These are phyloP conservation scores for Clitopilus passeckerianus DNA, from an alignment of 768 basidiomycete species.

Conservation along the genomic window DNA sequence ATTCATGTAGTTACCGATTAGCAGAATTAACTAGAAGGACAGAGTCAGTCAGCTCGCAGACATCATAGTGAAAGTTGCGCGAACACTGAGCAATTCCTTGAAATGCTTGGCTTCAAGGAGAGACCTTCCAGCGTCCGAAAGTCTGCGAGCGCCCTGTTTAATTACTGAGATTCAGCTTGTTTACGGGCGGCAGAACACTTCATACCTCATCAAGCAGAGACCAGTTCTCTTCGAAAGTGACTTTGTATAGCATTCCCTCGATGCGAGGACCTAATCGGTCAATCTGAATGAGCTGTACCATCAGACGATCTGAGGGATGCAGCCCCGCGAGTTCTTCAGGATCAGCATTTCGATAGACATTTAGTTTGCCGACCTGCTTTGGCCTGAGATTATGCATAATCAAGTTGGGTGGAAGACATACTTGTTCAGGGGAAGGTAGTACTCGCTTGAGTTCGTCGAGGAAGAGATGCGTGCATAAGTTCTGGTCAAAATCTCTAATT, in stretches of 20 bases:
- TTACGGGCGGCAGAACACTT: conserved; percentile 3
- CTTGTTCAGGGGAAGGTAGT: conserved; percentile 89
- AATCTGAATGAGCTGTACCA: conserved; percentile 96
- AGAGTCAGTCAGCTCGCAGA: not conserved
- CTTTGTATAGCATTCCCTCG: conserved; percentile 93
- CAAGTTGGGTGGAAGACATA: conserved; percentile 17
- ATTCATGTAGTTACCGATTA: conserved; percentile 98
- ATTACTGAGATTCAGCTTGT: conserved; percentile 2
- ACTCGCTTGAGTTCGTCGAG: conserved; percentile 84
- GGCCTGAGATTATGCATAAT: not conserved
- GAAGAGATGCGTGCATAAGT: conserved; percentile 85
- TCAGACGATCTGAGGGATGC: conserved; percentile 93
- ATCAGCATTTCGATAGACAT: conserved; percentile 83
- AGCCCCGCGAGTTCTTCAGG: conserved; percentile 80
- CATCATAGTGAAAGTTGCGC: conserved; percentile 12
- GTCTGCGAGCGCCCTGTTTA: conserved; percentile 69
- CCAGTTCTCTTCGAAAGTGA: conserved; percentile 84
- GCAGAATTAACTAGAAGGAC: conserved; percentile 68
- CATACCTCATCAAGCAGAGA: conserved; percentile 75
- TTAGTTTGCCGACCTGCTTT: conserved; percentile 77
- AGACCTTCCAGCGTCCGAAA: conserved; percentile 76
- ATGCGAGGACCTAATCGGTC: conserved; percentile 83
- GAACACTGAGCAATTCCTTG: conserved; percentile 83
- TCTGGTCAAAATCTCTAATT: conserved; percentile 84
- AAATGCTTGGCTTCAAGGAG: conserved; percentile 81